Base-by-base conservation (phyloP, 441 rosid genomes). In the Syzygium syzygioides region DNA sequence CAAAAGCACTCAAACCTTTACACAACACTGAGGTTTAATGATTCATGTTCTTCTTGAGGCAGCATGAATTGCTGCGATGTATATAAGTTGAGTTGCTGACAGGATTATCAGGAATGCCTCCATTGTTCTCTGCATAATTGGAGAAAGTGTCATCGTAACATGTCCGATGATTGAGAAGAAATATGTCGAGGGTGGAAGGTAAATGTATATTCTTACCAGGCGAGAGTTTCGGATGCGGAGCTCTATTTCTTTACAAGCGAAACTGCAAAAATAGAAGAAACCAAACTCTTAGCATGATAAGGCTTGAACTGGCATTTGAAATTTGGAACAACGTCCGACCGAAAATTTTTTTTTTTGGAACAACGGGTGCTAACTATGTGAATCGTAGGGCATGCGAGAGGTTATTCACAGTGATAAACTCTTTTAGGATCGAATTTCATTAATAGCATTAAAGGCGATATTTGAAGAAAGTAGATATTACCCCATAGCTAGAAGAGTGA, bases 61-160 rank as follows among this genome's bases (percentile, higher is more conserved):
- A 10, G 93, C 95, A 48, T 96, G 98, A 90, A 97, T 95, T 30
- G 94, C 96, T 12, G 93, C 97, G 6, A 97, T 95, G 94, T 95
- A 98, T 4, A 97, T 86, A 55, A 98, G 97, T 92, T 98, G 99
- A 32, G 98, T 96, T 17, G 90, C 96, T 19, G 99, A 94, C 59
- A 98, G 98, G 90, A 98, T 98, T 90, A 97, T 95, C 87, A 95
- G 17, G 89, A 98, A 97, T n/a, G 99, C 99, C 93, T 98, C 99
- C 99, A 97, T 94, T 57, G 99, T 98, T 94, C 95, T 97, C 99
- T 98, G 95, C 95, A 79, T n/a, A 6, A 91, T 76, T 10, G 83
- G 12, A 76, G 76, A 89, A 89, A n/a, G 15, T 5, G 86, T 68
- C 8, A 54, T 57, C 23, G n/a, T 52, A 64, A 2, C 55, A 53